Evolutionary conservation across 1,284 basidiomycete species (phyloP), one percentile per base, ranked within the genome.

Genomic region (Kalmanozyma brasiliensis): DNA sequence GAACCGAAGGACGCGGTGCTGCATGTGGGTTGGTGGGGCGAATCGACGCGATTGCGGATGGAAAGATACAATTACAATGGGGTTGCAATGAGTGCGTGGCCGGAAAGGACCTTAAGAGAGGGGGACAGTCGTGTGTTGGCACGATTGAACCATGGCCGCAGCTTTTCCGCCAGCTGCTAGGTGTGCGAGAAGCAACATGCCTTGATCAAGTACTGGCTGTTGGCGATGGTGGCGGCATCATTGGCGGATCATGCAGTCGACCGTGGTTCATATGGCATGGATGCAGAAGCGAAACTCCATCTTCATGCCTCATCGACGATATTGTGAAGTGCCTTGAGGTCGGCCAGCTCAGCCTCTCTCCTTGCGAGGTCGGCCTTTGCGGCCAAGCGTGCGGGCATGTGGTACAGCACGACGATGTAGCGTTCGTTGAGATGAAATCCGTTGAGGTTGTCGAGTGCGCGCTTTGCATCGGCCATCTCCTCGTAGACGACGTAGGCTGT

Each of bases 371-470:
- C 95, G 22, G 93, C 92, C 82, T 97, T 97, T 19, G 91, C 91
- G 73, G 96, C 55, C 19, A 77, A 91, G 83, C 94, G 93, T 19
- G 93, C 90, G 34, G 94, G 94, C 89, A 98, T 95, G 82, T 98
- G 95, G 79, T 96, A 98, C 24, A 98, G 85, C 14, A 98, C 95
- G 51, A 85, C 83, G 57, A 98, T 95, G 84, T 98, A 98, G 30
- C 96, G 89, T 83, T 97, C 95, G 85, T 96, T 93, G 65, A 98
- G 84, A 85, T 98, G 95, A 85, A 98, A 98, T 35, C 95, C 96
- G 78, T 98, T 98, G 80, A 98, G 83, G 83, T 96, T 92, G 80
- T 95, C 94, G 53, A 96, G 88, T 1, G 95, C 95, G 79, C 94
- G 94, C 84, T 97, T 97, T 16, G 84, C 83, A 71, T 85, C 84